phyloP scores from a whole-genome alignment of 805 yeast genomes.

The Candida methanosorbosa region DNA sequence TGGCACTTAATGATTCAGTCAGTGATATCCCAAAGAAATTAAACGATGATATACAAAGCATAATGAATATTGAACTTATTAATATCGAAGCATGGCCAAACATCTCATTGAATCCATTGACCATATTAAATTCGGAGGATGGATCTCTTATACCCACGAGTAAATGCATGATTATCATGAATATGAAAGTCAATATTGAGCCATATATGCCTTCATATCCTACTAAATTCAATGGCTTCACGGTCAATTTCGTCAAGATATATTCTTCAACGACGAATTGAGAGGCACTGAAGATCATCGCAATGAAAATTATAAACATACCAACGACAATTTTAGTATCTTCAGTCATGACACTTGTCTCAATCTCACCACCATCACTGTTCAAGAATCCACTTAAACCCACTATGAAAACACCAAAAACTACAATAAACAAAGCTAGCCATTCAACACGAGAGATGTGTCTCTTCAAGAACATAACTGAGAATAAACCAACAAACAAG shows the following conservation, averaged over 20 bases:
- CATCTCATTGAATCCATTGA: slow-evolving; percentile 40
- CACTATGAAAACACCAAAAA: slow-evolving; percentile 62
- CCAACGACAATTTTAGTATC: slow-evolving; percentile 38
- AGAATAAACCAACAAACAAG: slow-evolving; percentile 64
- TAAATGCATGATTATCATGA: slow-evolving; percentile 36
- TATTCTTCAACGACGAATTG: slow-evolving; percentile 78
- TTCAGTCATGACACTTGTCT: slow-evolving; percentile 2
- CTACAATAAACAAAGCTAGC: slow-evolving; percentile 55
- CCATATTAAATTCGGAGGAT: slow-evolving; percentile 39
- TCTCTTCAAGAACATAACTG: slow-evolving; percentile 52
- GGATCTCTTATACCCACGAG: slow-evolving; percentile 29
- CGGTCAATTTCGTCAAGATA: slow-evolving; percentile 40
- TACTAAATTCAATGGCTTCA: slow-evolving; percentile 58
- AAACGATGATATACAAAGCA: slow-evolving; percentile 65
- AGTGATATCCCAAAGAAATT: slow-evolving; percentile 67
- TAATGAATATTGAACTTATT: slow-evolving; percentile 48
- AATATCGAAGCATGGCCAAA: slow-evolving; percentile 34
- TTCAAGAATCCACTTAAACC: slow-evolving; percentile 56
- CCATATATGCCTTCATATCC: slow-evolving; percentile 74
- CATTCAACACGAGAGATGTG: slow-evolving; percentile 56
- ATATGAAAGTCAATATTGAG: slow-evolving; percentile 30
- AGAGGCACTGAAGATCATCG: slow-evolving; percentile 60
- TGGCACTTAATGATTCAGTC: slow-evolving; percentile 60
- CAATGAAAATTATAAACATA: slow-evolving; percentile 46
- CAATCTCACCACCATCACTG: neutral